Conservation (phyloP, 192 early-diverging fungal genomes). For the Backusella circina region DNA sequence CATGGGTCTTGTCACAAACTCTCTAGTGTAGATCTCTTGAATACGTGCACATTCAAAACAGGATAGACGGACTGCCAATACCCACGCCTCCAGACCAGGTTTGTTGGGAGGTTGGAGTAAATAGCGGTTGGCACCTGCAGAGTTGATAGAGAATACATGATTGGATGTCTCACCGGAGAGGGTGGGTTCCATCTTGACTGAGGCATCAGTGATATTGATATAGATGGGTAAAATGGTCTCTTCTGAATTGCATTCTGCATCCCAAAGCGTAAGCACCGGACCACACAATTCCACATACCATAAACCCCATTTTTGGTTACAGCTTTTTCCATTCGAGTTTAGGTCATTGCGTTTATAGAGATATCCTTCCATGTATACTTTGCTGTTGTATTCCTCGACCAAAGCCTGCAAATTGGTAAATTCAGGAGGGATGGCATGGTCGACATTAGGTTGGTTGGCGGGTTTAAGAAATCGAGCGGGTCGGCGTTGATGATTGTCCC, state of each 20-base stretch:
- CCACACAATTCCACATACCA: conserved; percentile 77
- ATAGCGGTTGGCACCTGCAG: conserved; percentile 69
- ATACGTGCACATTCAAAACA: conserved; percentile 73
- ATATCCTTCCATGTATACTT: conserved; percentile 66
- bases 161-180: conserved; percentile 37
- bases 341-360: conserved; percentile 65
- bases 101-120: conserved; percentile 55
- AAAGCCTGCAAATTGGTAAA: conserved; percentile 44
- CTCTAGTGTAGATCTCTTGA: conserved; percentile 72
- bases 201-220: conserved; percentile 75
- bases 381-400: conserved; percentile 65
- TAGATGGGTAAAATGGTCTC: conserved; percentile 48
- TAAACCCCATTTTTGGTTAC: conserved; percentile 60
- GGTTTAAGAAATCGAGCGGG: conserved; percentile 33
- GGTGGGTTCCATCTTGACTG: conserved; percentile 55
- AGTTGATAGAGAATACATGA: conserved; percentile 62
- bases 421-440: conserved; percentile 23
- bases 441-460: not conserved
- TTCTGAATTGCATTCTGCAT: conserved; percentile 33
- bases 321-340: conserved; percentile 52
- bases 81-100: conserved; percentile 51
- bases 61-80: conserved; percentile 64
- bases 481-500: not conserved
- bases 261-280: conserved; percentile 65
- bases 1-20: conserved; percentile 41